Percentiles rank a stretch among this genome's conserved stretches.
Evolutionary conservation across 2,329 filamentous ascomycete genomes (phyloP).

Genomic region (Alternaria sp.): DNA sequence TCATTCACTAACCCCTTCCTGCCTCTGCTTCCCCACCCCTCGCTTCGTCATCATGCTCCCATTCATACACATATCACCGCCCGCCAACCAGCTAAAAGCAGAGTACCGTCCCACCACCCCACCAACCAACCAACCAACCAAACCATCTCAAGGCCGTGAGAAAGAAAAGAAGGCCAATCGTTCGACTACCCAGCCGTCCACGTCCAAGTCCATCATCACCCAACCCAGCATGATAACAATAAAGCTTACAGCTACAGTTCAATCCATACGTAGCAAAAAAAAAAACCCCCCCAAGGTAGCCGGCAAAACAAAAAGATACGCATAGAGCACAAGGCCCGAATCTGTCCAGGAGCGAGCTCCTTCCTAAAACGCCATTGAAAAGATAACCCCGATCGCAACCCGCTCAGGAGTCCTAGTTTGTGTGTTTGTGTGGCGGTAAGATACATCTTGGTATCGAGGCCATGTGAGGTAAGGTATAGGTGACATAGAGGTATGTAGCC

Average conservation of each 20-base stretch:
- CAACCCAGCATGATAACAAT: background rate
- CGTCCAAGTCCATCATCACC: background rate
- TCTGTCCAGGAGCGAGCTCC: background rate
- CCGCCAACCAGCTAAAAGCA: background rate
- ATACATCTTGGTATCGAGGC: background rate
- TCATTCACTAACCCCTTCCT: background rate
- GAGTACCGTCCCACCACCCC: background rate
- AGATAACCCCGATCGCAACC: background rate
- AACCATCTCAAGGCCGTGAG: background rate
- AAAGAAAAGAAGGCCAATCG: background rate
- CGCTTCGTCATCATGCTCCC: background rate
- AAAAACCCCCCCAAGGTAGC: background rate
- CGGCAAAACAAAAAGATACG: background rate
- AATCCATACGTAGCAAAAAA: background rate
- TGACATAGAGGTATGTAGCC: background rate
- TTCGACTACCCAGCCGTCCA: background rate
- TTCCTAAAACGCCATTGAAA: background rate
- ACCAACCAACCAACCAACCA: background rate
- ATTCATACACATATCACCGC: background rate
- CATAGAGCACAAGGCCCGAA: background rate
- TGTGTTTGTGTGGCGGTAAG: background rate
- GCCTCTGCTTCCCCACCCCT: background rate
- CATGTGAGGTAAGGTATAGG: background rate
- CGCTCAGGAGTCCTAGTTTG: background rate
- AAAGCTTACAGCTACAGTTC: slow-evolving; percentile 1